These are phyloP conservation scores for Diaporthe batatas DNA, from an alignment of 2,329 filamentous ascomycete genomes.

Conservation along the genomic window DNA sequence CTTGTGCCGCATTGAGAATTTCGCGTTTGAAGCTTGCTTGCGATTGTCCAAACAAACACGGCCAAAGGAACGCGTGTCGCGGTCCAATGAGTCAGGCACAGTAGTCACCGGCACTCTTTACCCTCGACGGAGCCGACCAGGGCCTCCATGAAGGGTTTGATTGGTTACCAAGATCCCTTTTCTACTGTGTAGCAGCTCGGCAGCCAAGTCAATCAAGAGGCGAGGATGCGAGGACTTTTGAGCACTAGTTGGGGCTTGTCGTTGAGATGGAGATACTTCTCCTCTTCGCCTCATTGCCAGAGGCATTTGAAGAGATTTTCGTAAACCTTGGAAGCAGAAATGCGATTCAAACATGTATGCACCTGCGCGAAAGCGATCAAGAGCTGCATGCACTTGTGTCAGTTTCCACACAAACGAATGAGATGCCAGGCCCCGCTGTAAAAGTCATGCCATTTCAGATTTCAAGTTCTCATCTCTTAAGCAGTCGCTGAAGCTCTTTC, in stretches of 20 bases:
- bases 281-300: no score
- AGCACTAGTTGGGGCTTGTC: no score
- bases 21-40: constrained; percentile 1
- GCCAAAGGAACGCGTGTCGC: neutral
- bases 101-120: neutral
- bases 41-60: neutral
- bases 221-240: neutral
- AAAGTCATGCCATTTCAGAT: no score
- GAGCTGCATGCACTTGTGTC: no score
- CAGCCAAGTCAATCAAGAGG: neutral
- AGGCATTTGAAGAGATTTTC: no score
- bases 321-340: no score
- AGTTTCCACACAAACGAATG: no score
- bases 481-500: no score
- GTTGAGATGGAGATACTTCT: neutral
- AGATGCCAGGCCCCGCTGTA: no score
- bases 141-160: neutral
- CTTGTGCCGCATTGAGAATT: neutral
- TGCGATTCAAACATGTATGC: no score
- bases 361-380: no score
- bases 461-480: no score
- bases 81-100: constrained; percentile 5
- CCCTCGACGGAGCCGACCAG: neutral
- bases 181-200: neutral
- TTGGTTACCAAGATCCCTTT: neutral